Evolutionary conservation across 768 basidiomycete genomes (phyloP), one percentile per base, ranked within the genome.

Genomic region (Serpula lacrymans): DNA sequence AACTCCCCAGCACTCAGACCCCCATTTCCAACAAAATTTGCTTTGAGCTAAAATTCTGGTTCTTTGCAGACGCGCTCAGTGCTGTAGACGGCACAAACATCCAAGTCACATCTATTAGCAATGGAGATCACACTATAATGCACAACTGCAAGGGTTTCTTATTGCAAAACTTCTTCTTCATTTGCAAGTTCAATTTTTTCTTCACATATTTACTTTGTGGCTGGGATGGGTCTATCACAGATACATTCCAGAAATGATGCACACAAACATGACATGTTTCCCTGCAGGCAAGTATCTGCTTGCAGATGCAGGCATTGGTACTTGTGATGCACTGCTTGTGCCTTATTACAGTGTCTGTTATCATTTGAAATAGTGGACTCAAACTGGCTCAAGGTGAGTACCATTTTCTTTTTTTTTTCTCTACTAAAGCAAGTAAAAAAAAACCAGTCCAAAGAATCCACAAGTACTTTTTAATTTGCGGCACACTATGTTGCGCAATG

Each of bases 141-240:
- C 14, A 23, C 1, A 52, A 55, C 18, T 21, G 9, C 9, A 50
- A 57, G 23, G 49, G 53, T 2, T 36, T 9, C 2, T 12, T 55
- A 3, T 49, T 44, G 0, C 53, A 55, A n/a, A 57, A 57, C 7
- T 50, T 39, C 5, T 36, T 57, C 0, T 53, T 52, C 4, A 8
- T 38, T 0, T 57, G 55, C 7, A 32, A 57, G 33, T 45, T 48
- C 2, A 23, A 57, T 16, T n/a, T 22, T 29, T 2, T 29, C 8
- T 53, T 46, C 24, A 37, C 22, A 4, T 57, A 53, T 25, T 17
- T 31, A 1, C 27, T 55, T 23, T 46, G 43, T 5, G 37, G 54
- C 0, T 57, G 45, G 40, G 48, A 55, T 21, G 45, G 56, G 0
- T 42, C 45, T 6, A 42, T 30, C 4, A 40, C 48, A 2, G 48